phyloP scores from a whole-genome alignment of 1,284 basidiomycete species.

The Golubevia pallescens region DNA sequence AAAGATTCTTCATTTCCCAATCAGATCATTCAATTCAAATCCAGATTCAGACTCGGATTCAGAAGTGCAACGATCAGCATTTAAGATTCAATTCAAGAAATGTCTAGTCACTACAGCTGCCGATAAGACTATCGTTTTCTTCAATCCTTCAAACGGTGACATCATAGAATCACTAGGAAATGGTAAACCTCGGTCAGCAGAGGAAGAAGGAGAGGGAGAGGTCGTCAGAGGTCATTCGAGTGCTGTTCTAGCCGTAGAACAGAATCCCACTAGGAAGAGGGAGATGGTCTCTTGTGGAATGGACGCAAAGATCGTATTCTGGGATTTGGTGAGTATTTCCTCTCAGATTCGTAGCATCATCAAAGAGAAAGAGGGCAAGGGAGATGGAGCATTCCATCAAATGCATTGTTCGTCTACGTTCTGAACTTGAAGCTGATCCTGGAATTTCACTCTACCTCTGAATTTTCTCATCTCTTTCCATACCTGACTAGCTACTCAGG shows the following conservation, averaged over 20 bases:
- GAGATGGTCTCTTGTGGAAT: constrained; percentile 27
- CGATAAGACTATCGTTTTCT: constrained; percentile 44
- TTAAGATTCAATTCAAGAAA: not conserved
- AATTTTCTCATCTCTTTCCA: not conserved
- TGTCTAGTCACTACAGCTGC: constrained; percentile 21
- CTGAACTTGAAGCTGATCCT: not conserved
- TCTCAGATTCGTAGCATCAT: constrained; percentile 6
- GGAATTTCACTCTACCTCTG: not conserved
- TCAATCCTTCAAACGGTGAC: constrained; percentile 27
- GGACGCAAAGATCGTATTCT: constrained; percentile 46
- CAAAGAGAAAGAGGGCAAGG: not conserved
- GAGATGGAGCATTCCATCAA: not conserved
- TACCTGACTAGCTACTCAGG: constrained; percentile 5
- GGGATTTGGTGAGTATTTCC: constrained; percentile 23
- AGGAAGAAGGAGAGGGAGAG: not conserved
- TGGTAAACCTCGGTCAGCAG: too few species aligned
- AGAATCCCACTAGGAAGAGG: constrained; percentile 29
- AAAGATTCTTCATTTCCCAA: constrained; percentile 15
- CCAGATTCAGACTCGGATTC: constrained; percentile 13
- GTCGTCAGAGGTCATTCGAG: constrained; percentile 33
- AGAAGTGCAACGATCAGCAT: constrained; percentile 22
- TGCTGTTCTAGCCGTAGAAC: constrained; percentile 39
- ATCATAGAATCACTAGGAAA: constrained; percentile 31
- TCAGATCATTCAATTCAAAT: constrained; percentile 19
- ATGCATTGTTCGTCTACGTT: not conserved